Evolutionary conservation across 73 alveolate species (phyloP).

Genomic region (Effrenium voratum): DNA sequence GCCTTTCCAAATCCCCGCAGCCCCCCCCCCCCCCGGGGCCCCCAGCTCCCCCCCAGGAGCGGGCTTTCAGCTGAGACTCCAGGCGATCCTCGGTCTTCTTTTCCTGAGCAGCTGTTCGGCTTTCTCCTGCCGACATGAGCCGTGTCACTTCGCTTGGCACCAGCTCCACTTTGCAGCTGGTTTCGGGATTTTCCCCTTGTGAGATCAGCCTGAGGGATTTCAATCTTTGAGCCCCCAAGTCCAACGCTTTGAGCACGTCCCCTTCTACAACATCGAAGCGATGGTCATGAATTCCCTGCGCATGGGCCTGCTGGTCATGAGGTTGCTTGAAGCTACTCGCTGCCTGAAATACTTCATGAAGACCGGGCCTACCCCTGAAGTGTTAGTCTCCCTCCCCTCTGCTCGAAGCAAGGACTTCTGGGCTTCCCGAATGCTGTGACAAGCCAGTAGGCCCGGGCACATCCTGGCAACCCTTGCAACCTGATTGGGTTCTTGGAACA

Average conservation of each 20-base stretch:
- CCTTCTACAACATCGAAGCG: background rate
- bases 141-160: background rate
- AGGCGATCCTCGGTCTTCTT: background rate
- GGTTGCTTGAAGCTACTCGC: background rate
- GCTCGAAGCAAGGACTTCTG: too few species aligned
- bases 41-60: too few species aligned
- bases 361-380: background rate
- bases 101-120: background rate
- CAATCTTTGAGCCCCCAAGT: background rate
- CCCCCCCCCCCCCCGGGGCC: too few species aligned
- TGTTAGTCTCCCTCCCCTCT: background rate
- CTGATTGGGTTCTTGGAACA: too few species aligned
- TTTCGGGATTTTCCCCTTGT: background rate
- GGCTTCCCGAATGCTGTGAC: too few species aligned
- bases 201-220: background rate
- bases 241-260: background rate
- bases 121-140: conserved; percentile 10
- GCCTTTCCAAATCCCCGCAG: too few species aligned
- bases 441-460: too few species aligned
- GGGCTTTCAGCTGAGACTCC: too few species aligned
- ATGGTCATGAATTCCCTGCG: background rate
- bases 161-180: background rate
- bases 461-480: too few species aligned
- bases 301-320: background rate
- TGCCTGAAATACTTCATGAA: conserved; percentile 26